Evolutionary conservation across 768 basidiomycete genomes (phyloP).

Genomic region (Boletellus ananas): DNA sequence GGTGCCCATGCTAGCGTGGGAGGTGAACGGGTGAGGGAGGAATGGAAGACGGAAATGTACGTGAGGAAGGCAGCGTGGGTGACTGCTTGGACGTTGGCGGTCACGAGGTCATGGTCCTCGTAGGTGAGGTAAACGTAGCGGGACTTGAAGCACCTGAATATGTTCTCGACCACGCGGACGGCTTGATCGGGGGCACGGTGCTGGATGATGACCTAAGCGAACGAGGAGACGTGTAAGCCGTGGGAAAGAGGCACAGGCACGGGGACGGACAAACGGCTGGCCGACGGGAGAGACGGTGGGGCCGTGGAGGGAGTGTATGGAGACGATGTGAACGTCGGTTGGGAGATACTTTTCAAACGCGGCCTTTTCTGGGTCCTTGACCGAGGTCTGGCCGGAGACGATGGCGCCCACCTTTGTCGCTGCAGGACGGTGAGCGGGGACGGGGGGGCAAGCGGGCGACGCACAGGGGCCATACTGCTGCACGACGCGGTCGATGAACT

Average conservation of each 20-base stretch:
- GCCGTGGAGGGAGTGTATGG: conserved; percentile 92
- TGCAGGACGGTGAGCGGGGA: conserved; percentile 24
- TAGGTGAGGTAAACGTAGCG: conserved; percentile 93
- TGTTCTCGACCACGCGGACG: conserved; percentile 72
- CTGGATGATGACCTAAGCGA: conserved; percentile 74
- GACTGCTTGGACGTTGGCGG: conserved; percentile 97
- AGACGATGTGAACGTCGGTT: conserved; percentile 81
- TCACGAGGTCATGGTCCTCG: conserved; percentile 93
- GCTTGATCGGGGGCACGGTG: conserved; percentile 77
- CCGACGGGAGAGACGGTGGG: conserved; percentile 84
- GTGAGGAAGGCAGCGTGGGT: conserved; percentile 97
- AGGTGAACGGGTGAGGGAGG: conserved; percentile 6
- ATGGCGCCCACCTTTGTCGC: conserved; percentile 91
- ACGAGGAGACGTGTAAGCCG: background rate
- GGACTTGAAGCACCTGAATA: conserved; percentile 75
- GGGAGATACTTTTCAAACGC: conserved; percentile 92
- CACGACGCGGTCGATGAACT: conserved; percentile 80
- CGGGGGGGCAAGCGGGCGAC: conserved; percentile 22
- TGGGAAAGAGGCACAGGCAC: background rate
- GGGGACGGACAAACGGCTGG: conserved; percentile 75
- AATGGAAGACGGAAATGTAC: conserved; percentile 40
- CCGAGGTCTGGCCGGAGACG: conserved; percentile 94
- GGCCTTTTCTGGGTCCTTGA: conserved; percentile 87
- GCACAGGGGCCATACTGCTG: conserved; percentile 87
- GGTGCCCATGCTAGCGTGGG: conserved; percentile 81